Percentiles rank a stretch among this genome's conserved stretches.
Evolutionary conservation across 2,329 filamentous ascomycete species (phyloP).

Genomic region (Blastomyces percursus): DNA sequence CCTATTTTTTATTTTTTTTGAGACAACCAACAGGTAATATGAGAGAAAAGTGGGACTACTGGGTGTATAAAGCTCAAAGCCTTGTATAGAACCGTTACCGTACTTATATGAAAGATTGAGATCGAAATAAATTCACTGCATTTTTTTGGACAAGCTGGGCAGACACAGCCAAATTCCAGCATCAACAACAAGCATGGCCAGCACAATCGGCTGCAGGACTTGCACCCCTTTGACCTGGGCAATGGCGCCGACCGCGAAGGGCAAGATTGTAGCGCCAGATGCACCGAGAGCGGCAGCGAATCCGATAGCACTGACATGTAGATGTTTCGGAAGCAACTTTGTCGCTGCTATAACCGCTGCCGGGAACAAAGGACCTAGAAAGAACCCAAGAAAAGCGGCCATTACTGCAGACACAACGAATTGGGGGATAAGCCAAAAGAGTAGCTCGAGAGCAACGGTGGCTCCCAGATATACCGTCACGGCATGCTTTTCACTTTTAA

Average conservation of each 20-base stretch:
- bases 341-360: slow-evolving; percentile 62
- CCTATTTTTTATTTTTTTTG: not conserved
- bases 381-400: slow-evolving; percentile 63
- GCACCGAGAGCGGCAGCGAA: slow-evolving; percentile 71
- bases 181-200: slow-evolving; percentile 43
- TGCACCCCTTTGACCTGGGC: slow-evolving; percentile 47
- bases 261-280: slow-evolving; percentile 47
- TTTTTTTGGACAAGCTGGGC: slow-evolving; percentile 17
- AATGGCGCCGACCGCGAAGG: slow-evolving; percentile 37
- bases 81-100: not conserved
- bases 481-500: slow-evolving; percentile 58
- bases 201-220: slow-evolving; percentile 50
- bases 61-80: not conserved
- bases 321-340: slow-evolving; percentile 58
- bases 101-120: not conserved
- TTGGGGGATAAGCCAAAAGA: slow-evolving; percentile 72
- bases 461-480: slow-evolving; percentile 54
- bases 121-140: not conserved
- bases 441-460: slow-evolving; percentile 53
- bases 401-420: slow-evolving; percentile 64
- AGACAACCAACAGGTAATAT: not conserved
- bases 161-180: slow-evolving; percentile 40
- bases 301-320: slow-evolving; percentile 71
- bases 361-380: slow-evolving; percentile 69
- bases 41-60: not conserved